Evolutionary conservation across 805 yeast genomes (phyloP).

Genomic region (Isabelozyma heimii): DNA sequence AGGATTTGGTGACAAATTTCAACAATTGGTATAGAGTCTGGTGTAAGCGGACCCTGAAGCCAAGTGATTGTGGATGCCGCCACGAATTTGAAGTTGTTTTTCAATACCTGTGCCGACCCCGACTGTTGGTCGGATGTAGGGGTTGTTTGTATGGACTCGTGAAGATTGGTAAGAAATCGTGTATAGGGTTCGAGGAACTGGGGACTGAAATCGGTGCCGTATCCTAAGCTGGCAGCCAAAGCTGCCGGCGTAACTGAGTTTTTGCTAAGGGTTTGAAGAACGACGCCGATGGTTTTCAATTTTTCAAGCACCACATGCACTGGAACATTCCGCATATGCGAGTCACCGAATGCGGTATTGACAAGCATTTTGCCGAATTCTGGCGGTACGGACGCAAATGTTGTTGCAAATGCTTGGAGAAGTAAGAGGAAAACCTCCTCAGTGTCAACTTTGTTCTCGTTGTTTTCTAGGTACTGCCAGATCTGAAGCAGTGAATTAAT

Average conservation of each 20-base stretch:
- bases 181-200: background rate
- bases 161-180: background rate
- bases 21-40: background rate
- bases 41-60: background rate
- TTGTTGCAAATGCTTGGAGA: conserved; percentile 14
- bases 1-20: background rate
- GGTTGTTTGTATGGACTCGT: background rate
- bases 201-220: background rate
- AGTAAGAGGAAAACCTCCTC: conserved; percentile 20
- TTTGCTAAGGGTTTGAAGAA: background rate
- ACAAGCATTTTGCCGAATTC: background rate
- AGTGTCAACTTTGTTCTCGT: conserved; percentile 7
- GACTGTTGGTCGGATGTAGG: background rate
- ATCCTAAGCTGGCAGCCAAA: background rate
- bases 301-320: conserved; percentile 6
- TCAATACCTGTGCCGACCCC: conserved; percentile 5
- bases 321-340: background rate
- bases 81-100: conserved; percentile 32
- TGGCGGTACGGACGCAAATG: background rate
- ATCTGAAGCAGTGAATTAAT: background rate
- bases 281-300: conserved; percentile 4
- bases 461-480: conserved; percentile 9
- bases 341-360: background rate
- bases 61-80: conserved; percentile 17
- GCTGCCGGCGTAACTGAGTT: background rate